These are phyloP conservation scores for Nitzschia inconspicua DNA, from an alignment of 108 stramenopile species.

Conservation along the genomic window DNA sequence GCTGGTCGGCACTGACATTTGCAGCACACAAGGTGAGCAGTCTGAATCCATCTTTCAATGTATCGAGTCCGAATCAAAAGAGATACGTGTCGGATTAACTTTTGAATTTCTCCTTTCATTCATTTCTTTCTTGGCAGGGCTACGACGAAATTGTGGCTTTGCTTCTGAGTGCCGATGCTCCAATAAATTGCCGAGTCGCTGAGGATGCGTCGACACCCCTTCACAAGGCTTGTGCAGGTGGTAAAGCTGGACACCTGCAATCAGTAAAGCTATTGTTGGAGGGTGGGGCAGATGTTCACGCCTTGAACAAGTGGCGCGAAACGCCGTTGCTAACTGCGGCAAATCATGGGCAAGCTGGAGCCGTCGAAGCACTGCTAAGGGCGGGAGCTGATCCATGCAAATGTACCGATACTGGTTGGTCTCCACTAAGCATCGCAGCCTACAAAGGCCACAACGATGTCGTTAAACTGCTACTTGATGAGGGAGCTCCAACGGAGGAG, in stretches of 20 bases:
- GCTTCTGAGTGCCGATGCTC: constrained; percentile 66
- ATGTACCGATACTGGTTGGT: constrained; percentile 90
- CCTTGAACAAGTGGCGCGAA: constrained; percentile 90
- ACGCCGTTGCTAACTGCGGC: constrained; percentile 86
- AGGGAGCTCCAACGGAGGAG: constrained; percentile 88
- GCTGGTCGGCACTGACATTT: constrained; percentile 88
- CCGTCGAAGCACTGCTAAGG: constrained; percentile 72
- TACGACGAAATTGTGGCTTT: constrained; percentile 83
- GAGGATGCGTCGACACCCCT: constrained; percentile 85
- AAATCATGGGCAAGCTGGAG: constrained; percentile 83
- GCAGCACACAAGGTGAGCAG: constrained; percentile 83
- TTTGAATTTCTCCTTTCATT: not conserved
- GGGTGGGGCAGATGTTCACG: constrained; percentile 80
- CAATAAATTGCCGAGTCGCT: constrained; percentile 81
- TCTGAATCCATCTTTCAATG: not conserved
- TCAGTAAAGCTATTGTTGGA: constrained; percentile 71
- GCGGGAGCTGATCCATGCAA: constrained; percentile 85
- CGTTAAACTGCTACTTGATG: constrained; percentile 74
- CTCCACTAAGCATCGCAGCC: constrained; percentile 87
- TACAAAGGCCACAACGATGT: constrained; percentile 92
- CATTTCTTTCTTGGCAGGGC: constrained; percentile 37
- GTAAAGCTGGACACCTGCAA: constrained; percentile 75
- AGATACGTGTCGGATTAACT: not conserved
- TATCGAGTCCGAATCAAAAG: not conserved
- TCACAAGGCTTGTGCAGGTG: constrained; percentile 89